Conservation (phyloP, 441 rosid species). For the Populus hybrid region DNA sequence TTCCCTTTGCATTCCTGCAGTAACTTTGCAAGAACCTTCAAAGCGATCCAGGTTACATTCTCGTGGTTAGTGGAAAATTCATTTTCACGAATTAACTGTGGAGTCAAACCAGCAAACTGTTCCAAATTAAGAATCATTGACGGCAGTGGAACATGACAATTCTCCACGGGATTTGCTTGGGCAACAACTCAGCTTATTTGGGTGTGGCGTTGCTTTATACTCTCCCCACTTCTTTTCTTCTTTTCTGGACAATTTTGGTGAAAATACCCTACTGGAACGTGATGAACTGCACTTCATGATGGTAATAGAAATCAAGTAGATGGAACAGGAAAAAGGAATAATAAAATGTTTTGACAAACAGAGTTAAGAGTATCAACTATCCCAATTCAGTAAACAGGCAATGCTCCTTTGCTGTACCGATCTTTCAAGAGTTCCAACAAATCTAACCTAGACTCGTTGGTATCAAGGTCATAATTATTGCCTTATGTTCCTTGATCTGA, state of each 20-base stretch:
- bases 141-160: not conserved
- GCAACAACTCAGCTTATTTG: not conserved
- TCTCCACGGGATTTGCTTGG: not conserved
- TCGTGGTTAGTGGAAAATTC: not conserved
- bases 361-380: not conserved
- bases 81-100: not conserved
- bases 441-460: not conserved
- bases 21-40: not conserved
- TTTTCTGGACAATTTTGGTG: no score
- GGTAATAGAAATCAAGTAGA: not conserved
- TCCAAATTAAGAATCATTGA: not conserved
- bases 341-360: not conserved
- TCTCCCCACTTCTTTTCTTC: no score
- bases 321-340: not conserved
- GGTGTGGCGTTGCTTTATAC: no score
- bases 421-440: no score
- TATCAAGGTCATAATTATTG: not conserved
- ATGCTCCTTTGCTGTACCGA: no score
- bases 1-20: not conserved
- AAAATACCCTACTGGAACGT: not conserved
- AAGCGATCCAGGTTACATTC: not conserved
- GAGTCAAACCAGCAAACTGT: not conserved
- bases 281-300: not conserved
- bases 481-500: not conserved
- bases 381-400: not conserved